Evolutionary conservation across 805 yeast species (phyloP).

Genomic region (Ogataea siamensis): DNA sequence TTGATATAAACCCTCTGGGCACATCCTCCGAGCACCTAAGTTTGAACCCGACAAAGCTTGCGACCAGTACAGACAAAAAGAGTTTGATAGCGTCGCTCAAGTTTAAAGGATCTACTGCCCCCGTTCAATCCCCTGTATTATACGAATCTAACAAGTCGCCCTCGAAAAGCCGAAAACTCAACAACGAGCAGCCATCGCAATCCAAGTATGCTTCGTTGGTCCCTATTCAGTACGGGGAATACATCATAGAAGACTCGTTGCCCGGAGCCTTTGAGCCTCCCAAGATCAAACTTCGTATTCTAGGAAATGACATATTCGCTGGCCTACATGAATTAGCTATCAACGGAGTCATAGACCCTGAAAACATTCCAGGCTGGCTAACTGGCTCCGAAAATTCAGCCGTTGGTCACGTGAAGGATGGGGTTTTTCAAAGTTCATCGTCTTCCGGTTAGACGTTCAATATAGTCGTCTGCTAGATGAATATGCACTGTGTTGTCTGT

Average conservation of each 20-base stretch:
- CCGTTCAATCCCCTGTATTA: conserved; percentile 35
- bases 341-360: conserved; percentile 47
- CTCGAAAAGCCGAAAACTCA: conserved; percentile 22
- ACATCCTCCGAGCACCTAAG: conserved; percentile 41
- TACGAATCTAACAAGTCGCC: conserved; percentile 38
- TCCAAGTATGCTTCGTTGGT: conserved; percentile 49
- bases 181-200: conserved; percentile 12
- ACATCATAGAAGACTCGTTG: conserved; percentile 38
- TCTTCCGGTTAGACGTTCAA: conserved; percentile 26
- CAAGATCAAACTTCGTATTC: conserved; percentile 36
- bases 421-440: conserved; percentile 28
- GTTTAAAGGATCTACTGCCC: conserved; percentile 56
- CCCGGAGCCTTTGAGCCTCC: conserved; percentile 21
- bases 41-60: conserved; percentile 29
- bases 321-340: conserved; percentile 71
- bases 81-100: conserved; percentile 49
- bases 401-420: conserved; percentile 46
- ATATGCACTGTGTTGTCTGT: conserved; percentile 22
- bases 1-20: conserved; percentile 65
- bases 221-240: conserved; percentile 56
- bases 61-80: conserved; percentile 25
- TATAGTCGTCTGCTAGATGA: conserved; percentile 25
- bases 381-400: conserved; percentile 69
- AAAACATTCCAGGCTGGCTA: conserved; percentile 69
- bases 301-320: conserved; percentile 73